Evolutionary conservation across 306 rosid species (phyloP).

Genomic region (Quercus dentata): DNA sequence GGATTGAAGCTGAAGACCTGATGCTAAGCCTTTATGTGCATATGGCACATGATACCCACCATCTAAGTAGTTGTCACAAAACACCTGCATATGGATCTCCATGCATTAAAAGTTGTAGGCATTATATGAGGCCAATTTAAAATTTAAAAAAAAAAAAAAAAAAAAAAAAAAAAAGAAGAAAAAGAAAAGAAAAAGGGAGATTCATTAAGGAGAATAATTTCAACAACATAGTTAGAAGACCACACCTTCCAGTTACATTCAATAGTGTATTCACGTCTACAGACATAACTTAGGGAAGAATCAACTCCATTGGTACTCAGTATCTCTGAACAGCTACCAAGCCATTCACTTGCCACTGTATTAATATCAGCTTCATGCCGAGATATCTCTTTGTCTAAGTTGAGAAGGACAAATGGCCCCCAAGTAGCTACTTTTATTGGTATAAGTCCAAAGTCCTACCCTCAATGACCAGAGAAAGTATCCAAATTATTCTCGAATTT

Average conservation of each 20-base stretch:
- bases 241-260: conserved; percentile 94
- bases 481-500: conserved; percentile 19
- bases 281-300: conserved; percentile 62
- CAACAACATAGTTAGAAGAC: background rate
- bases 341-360: conserved; percentile 65
- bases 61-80: conserved; percentile 94
- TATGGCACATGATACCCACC: conserved; percentile 96
- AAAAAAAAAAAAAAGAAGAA: too few species aligned
- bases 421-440: conserved; percentile 70
- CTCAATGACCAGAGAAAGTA: conserved; percentile 45
- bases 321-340: conserved; percentile 68
- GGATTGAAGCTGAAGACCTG: conserved; percentile 73
- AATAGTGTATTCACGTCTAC: conserved; percentile 76
- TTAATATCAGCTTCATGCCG: conserved; percentile 28
- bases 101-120: background rate
- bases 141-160: too few species aligned
- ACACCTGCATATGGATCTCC: conserved; percentile 46
- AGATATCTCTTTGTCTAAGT: conserved; percentile 43
- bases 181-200: background rate
- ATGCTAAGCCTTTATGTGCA: conserved; percentile 86
- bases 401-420: conserved; percentile 88
- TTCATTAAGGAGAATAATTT: background rate
- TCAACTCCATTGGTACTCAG: conserved; percentile 58
- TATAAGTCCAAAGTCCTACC: conserved; percentile 76
- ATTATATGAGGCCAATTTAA: background rate